phyloP scores from a whole-genome alignment of 352 stramenopile genomes.

The Globisporangium barbulae region DNA sequence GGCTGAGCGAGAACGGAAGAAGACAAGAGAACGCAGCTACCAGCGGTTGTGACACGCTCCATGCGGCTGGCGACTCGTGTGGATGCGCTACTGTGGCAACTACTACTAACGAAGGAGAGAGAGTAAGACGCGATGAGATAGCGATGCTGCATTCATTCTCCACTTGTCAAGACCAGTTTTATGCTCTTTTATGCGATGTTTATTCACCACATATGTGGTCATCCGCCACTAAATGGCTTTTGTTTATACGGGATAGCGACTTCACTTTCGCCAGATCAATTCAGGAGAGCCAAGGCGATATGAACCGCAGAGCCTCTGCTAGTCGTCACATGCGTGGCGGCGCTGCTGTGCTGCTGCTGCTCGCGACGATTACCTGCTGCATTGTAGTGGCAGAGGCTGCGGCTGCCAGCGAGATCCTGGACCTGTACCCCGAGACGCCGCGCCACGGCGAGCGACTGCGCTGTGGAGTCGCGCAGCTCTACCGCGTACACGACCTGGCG shows the following conservation, averaged over 20 bases:
- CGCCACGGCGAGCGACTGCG: slow-evolving; percentile 31
- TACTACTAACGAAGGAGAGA: too few species aligned
- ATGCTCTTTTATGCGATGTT: not conserved
- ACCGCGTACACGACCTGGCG: slow-evolving; percentile 46
- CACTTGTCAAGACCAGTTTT: not conserved
- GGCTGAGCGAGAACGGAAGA: too few species aligned
- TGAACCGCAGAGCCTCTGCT: too few species aligned
- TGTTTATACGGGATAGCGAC: not conserved
- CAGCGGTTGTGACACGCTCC: too few species aligned
- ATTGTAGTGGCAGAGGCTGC: not conserved
- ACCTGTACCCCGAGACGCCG: slow-evolving; percentile 46
- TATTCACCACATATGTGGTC: not conserved
- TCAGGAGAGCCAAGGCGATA: too few species aligned
- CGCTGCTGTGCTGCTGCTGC: not conserved
- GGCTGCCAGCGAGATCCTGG: slow-evolving; percentile 6
- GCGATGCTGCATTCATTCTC: too few species aligned
- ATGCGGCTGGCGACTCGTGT: too few species aligned
- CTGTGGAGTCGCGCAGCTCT: slow-evolving; percentile 49
- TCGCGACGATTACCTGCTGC: not conserved
- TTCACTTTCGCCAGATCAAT: not conserved
- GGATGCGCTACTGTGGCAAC: too few species aligned
- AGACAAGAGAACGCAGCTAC: too few species aligned
- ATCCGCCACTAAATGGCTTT: not conserved
- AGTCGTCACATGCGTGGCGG: not conserved
- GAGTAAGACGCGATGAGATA: too few species aligned